phyloP scores from a whole-genome alignment of 805 yeast species.

The Zygoascus biomembranicola region DNA sequence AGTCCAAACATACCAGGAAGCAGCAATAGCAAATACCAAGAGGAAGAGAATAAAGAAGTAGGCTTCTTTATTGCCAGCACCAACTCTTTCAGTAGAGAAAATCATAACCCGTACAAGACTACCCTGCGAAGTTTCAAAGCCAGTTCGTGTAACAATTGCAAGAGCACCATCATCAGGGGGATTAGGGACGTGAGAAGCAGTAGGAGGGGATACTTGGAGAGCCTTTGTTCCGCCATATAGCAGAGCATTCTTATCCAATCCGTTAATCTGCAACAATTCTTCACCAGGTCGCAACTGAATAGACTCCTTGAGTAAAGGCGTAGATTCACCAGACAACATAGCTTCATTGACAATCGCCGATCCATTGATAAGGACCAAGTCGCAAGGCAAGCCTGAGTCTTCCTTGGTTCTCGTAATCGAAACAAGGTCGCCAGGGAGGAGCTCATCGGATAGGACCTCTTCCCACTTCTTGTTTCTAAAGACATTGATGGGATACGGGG shows the following conservation, averaged over 20 bases:
- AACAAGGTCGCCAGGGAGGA: constrained; percentile 84
- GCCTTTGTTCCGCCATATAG: constrained; percentile 96
- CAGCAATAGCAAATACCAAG: constrained; percentile 85
- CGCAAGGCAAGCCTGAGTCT: constrained; percentile 92
- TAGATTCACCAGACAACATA: constrained; percentile 97
- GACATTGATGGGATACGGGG: constrained; percentile 74
- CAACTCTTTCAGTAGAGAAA: constrained; percentile 90
- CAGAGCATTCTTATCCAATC: constrained; percentile 79
- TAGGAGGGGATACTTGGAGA: constrained; percentile 76
- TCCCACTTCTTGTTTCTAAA: constrained; percentile 66
- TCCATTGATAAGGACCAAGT: constrained; percentile 76
- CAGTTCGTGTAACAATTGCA: constrained; percentile 85
- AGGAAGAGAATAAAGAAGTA: constrained; percentile 85
- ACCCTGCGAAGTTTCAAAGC: constrained; percentile 98
- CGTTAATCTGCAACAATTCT: constrained; percentile 65
- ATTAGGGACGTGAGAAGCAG: constrained; percentile 48
- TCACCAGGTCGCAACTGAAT: constrained; percentile 69
- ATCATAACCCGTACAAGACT: constrained; percentile 96
- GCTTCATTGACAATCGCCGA: constrained; percentile 96
- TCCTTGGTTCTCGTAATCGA: constrained; percentile 83
- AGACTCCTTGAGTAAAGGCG: constrained; percentile 91
- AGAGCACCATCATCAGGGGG: constrained; percentile 92
- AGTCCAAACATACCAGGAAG: constrained; percentile 96
- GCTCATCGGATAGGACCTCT: constrained; percentile 57
- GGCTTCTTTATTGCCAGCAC: constrained; percentile 93